Conservation (phyloP, 768 basidiomycete species). For the Suillus tomentosus region DNA sequence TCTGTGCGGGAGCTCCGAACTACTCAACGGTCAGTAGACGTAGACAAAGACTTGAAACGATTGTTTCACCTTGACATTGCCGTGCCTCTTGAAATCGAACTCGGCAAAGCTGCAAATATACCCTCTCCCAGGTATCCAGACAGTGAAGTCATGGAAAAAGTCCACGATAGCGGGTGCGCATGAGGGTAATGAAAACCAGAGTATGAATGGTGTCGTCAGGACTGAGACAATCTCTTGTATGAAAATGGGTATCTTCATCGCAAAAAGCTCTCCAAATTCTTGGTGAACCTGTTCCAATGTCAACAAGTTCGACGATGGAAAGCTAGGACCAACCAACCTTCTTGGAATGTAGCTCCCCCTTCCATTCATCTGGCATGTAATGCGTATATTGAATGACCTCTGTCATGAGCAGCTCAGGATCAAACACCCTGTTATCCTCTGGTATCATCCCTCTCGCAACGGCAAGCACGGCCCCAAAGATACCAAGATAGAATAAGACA, state of each 20-base stretch:
- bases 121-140: slow-evolving; percentile 94
- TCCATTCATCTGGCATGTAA: slow-evolving; percentile 95
- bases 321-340: slow-evolving; percentile 58
- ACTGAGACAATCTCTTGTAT: slow-evolving; percentile 88
- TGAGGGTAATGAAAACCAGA: slow-evolving; percentile 88
- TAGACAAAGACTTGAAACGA: not conserved
- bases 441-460: slow-evolving; percentile 95
- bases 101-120: slow-evolving; percentile 98
- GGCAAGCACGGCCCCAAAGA: slow-evolving; percentile 88
- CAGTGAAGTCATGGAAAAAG: slow-evolving; percentile 97
- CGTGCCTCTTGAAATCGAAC: slow-evolving; percentile 95
- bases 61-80: slow-evolving; percentile 75
- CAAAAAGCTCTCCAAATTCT: slow-evolving; percentile 90
- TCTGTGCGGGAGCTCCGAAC: slow-evolving; percentile 83
- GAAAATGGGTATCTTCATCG: slow-evolving; percentile 90
- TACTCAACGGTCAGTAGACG: slow-evolving; percentile 29
- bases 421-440: slow-evolving; percentile 90
- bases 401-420: slow-evolving; percentile 89
- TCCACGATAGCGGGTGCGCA: slow-evolving; percentile 93
- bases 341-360: slow-evolving; percentile 84
- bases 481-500: slow-evolving; percentile 87
- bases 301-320: slow-evolving; percentile 10
- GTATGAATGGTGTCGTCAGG: slow-evolving; percentile 88
- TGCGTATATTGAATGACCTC: slow-evolving; percentile 94
- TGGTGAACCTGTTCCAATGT: slow-evolving; percentile 68